Conservation (phyloP, 176 grass and related monocot genomes). For the Cenchrus fungigraminus region DNA sequence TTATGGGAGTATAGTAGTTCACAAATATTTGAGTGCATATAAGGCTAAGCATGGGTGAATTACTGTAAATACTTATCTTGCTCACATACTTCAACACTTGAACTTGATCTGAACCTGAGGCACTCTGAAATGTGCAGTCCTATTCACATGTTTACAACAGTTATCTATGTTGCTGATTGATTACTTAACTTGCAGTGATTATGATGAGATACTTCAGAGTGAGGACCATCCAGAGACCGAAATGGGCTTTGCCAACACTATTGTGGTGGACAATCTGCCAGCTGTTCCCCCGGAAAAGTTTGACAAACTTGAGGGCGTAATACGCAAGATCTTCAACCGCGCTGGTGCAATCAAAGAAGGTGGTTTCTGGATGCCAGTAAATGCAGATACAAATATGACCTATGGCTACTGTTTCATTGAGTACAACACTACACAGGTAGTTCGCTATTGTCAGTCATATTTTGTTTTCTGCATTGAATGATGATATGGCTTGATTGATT, state of each 20-base stretch:
- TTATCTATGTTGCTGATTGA: neutral
- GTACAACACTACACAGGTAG: slow-evolving; percentile 77
- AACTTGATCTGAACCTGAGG: neutral
- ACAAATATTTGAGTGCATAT: neutral
- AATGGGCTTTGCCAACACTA: slow-evolving; percentile 58
- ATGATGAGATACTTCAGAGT: slow-evolving; percentile 65
- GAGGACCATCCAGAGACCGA: slow-evolving; percentile 77
- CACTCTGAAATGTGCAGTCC: neutral
- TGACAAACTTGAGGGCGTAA: slow-evolving; percentile 76
- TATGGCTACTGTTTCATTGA: slow-evolving; percentile 91
- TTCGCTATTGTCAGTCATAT: neutral
- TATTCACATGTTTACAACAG: neutral
- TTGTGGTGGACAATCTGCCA: slow-evolving; percentile 85
- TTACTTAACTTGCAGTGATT: slow-evolving; percentile 55
- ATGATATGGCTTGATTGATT: neutral
- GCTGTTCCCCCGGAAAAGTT: slow-evolving; percentile 80
- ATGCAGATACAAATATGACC: slow-evolving; percentile 71
- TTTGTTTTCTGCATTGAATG: neutral
- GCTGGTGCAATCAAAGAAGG: slow-evolving; percentile 75
- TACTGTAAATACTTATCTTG: neutral
- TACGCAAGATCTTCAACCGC: slow-evolving; percentile 77
- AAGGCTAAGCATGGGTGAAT: neutral
- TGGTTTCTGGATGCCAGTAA: slow-evolving; percentile 84
- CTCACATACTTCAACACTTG: neutral
- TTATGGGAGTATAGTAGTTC: neutral